Evolutionary conservation across 2,329 filamentous ascomycete species (phyloP), one percentile per base, ranked within the genome.

Genomic region (Monosporascus sp.): DNA sequence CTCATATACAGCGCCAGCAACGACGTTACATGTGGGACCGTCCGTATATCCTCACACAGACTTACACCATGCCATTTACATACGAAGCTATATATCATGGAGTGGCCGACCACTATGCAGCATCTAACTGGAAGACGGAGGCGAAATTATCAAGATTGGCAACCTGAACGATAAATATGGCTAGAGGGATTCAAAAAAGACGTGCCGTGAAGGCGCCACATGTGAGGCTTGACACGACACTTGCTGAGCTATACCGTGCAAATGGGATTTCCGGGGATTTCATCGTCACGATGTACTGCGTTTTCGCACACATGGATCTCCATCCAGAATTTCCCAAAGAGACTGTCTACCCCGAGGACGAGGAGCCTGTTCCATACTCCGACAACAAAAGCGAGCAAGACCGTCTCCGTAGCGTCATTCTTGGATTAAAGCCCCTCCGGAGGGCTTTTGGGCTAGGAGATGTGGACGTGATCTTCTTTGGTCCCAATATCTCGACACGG

Each of bases 281-380:
- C 48, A 55, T 62, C 48, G 58, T 58, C 8, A 62, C 61, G 17
- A 62, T 61, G 59, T 57, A 62, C 46, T 63, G 61, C 22, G 61
- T 63, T 45, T 63, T 63, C 41, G 58, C 52, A 1, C 58, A 59
- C 16, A 48, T 63, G 52, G 61, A 63, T 26, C 57, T 63, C 19
- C 61, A 63, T 38, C 56, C 61, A 0, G 51, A 46, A 8, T 62
- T 61, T 40, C 58, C 61, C 7, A 51, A 58, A 31, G 61, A 63
- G 54, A 44, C 52, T 17, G 43, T 56, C 31, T 63, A 55, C 36
- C 61, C 61, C 6, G 61, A 63, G 37, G 61, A 63, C 37, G 61
- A 62, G 49, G 61, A 63, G 50, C 61, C 61, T 17, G 58, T 63
- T 16, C 61, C 61, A 5, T 59, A 56, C 27, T 53, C 54, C 7